Percentiles rank a stretch among this genome's conserved stretches.
These are phyloP conservation scores for Phytophthora pseudosyringae DNA, from an alignment of 352 stramenopile genomes.

Conservation along the genomic window DNA sequence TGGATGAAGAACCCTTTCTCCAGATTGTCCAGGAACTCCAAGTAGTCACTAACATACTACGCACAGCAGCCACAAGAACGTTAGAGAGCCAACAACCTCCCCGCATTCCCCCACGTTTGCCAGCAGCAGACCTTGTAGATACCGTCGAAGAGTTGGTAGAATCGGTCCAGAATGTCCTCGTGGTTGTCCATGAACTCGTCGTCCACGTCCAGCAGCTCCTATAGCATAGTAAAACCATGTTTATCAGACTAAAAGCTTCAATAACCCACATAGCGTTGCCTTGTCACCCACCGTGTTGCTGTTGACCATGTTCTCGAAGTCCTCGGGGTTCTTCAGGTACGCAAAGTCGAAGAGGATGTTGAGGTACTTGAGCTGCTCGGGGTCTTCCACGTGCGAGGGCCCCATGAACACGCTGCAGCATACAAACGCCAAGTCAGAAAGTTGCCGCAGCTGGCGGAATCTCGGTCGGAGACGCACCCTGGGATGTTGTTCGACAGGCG, in stretches of 20 bases:
- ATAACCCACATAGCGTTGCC: not conserved
- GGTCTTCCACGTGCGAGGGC: constrained; percentile 86
- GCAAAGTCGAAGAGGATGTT: constrained; percentile 96
- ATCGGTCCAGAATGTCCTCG: constrained; percentile 84
- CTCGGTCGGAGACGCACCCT: constrained; percentile 43
- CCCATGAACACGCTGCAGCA: constrained; percentile 81
- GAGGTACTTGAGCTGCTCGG: constrained; percentile 90
- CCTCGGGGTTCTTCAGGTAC: constrained; percentile 95
- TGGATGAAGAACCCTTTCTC: constrained; percentile 96
- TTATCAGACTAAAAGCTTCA: constrained; percentile 19
- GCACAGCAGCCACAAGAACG: not conserved
- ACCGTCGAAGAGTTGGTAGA: constrained; percentile 91
- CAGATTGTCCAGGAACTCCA: constrained; percentile 93
- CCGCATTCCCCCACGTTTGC: not conserved
- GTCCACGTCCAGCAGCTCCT: constrained; percentile 90
- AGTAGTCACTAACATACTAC: constrained; percentile 93
- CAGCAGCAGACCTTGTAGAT: constrained; percentile 73
- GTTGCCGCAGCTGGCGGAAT: not conserved
- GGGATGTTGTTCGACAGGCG: constrained; percentile 93
- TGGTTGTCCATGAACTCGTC: constrained; percentile 93
- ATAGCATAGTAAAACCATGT: constrained; percentile 8
- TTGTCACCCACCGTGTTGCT: constrained; percentile 76
- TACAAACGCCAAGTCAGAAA: constrained; percentile 22
- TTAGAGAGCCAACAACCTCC: constrained; percentile 2
- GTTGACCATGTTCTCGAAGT: constrained; percentile 94